Base-by-base conservation (phyloP, 768 basidiomycete genomes). In the Phaeotremella skinneri region DNA sequence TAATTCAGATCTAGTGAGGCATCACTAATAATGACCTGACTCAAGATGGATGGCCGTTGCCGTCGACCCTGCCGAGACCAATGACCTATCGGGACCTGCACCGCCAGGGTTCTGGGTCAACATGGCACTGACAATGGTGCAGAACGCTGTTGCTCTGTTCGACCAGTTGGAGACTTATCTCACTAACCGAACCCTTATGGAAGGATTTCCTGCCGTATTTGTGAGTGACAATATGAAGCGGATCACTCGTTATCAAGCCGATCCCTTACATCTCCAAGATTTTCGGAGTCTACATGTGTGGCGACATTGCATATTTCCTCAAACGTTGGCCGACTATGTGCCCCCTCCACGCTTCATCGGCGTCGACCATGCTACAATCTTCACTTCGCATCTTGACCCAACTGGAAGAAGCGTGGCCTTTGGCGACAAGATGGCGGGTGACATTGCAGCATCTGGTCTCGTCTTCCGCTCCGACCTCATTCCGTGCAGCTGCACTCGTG, bases 281-380 rank as follows among this genome's bases (percentile, higher is more conserved):
- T 20, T 58, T 58, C 26, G 57, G 49, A 3, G 57, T 58, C 5
- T 58, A 58, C 34, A 58, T 58, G 57, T 51, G 49, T 21, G 57
- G 57, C 13, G 57, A 58, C 37, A 52, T 58, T 21, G 57, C 57
- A 3, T 58, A 52, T 29, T 52, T 39, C 27, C 39, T 58, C 25
- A 42, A 41, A 11, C 3, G 57, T 7, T 58, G 57, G 57, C 57
- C 57, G 3, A 41, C 39, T 17, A 25, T 58, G 6, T 52, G 49
- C 29, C 50, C 57, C 4, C 25, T n/a, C 4, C 57, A 58, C 34
- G 50, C 49, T 9, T 25, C n/a, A 16, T 39, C 31, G 20, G 57
- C 57, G 13, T 39, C 49, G 1, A 26, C 17, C 16, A 58, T 58
- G 49, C 50, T 58, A 13, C 31, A 58, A 30, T 49, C 49, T 17